These are phyloP conservation scores for Ceratocystis cacaofunesta DNA, from an alignment of 2,329 filamentous ascomycete genomes.

Conservation along the genomic window DNA sequence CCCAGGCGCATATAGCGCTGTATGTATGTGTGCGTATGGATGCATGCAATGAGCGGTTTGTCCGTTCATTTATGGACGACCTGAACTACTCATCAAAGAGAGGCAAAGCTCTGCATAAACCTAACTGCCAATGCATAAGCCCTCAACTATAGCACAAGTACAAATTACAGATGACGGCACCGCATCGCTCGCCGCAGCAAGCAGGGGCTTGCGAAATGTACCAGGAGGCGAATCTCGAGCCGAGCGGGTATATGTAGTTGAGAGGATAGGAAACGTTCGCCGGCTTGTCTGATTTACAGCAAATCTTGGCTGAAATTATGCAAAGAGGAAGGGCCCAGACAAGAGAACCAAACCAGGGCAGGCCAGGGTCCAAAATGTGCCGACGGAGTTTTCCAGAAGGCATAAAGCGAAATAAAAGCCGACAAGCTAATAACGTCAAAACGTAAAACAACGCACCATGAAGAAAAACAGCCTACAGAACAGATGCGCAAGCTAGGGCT, in stretches of 20 bases:
- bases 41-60: background rate
- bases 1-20: background rate
- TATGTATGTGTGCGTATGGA: background rate
- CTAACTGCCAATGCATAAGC: background rate
- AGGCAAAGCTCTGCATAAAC: background rate
- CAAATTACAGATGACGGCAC: too few species aligned
- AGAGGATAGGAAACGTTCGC: background rate
- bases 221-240: background rate
- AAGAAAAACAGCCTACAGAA: background rate
- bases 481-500: background rate
- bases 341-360: background rate
- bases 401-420: constrained; percentile 5
- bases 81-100: background rate
- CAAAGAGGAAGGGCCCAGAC: background rate
- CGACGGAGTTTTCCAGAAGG: constrained; percentile 5
- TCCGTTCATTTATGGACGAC: background rate
- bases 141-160: background rate
- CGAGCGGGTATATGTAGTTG: background rate
- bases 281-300: background rate
- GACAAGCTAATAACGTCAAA: constrained; percentile 2
- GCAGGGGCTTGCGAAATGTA: background rate
- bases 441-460: background rate
- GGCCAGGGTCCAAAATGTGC: background rate
- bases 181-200: background rate
- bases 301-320: background rate